These are phyloP conservation scores for Alternaria brassicicola DNA, from an alignment of 2,329 filamentous ascomycete species.

Conservation along the genomic window DNA sequence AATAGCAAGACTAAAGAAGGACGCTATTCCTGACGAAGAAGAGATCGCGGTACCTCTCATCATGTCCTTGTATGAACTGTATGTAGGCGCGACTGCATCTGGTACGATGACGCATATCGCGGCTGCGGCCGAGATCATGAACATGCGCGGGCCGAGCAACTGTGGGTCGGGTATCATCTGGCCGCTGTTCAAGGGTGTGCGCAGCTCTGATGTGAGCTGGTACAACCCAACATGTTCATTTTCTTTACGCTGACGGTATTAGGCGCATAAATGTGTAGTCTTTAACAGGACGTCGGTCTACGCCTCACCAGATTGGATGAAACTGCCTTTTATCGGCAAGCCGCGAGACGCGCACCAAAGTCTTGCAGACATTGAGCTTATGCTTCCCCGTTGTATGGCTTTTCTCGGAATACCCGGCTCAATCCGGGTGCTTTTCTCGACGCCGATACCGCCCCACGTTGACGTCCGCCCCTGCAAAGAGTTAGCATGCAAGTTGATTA, in stretches of 20 bases:
- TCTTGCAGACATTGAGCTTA: constrained; percentile 36
- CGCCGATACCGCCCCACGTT: constrained; percentile 13
- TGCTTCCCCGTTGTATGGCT: constrained; percentile 32
- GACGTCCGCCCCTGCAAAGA: constrained; percentile 21
- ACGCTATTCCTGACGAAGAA: constrained; percentile 34
- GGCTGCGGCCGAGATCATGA: constrained; percentile 38
- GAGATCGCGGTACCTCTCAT: constrained; percentile 41
- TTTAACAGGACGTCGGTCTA: constrained; percentile 39
- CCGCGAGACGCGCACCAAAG: constrained; percentile 33
- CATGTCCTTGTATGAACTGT: constrained; percentile 39
- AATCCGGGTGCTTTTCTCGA: constrained; percentile 29
- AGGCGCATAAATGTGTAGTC: constrained; percentile 37
- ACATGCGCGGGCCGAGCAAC: constrained; percentile 38
- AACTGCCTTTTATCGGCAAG: constrained; percentile 32
- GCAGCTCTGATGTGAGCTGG: constrained; percentile 36
- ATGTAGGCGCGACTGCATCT: constrained; percentile 35
- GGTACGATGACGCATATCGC: constrained; percentile 40
- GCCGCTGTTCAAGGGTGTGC: constrained; percentile 39
- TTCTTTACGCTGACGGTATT: constrained; percentile 8
- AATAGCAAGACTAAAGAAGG: constrained; percentile 20
- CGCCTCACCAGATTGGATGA: constrained; percentile 38
- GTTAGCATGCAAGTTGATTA: constrained; percentile 23
- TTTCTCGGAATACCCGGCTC: constrained; percentile 23
- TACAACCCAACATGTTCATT: background rate
- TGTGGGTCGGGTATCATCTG: constrained; percentile 31